Evolutionary conservation across 345 rosid species (phyloP).

Genomic region (Gossypium rotundifolium): DNA sequence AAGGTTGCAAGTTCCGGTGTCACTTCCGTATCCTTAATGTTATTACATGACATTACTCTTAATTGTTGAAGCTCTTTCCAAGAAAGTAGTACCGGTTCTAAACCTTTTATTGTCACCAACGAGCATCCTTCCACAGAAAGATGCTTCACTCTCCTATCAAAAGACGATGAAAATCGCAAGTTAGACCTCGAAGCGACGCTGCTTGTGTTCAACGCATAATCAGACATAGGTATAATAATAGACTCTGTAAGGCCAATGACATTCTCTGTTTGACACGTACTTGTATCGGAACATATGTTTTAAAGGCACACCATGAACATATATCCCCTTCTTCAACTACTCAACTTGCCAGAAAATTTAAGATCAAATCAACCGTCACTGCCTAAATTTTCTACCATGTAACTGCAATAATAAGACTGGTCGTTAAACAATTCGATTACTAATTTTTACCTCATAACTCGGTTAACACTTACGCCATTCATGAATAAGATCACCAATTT

Average conservation of each 20-base stretch:
- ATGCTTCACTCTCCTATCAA: conserved; percentile 42
- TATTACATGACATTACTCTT: conserved; percentile 43
- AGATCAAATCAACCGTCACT: background rate
- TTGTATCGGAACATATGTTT: background rate
- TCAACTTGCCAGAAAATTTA: background rate
- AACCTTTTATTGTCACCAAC: conserved; percentile 43
- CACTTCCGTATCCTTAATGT: conserved; percentile 44
- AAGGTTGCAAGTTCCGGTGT: conserved; percentile 44
- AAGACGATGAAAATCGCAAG: background rate
- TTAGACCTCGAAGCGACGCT: background rate
- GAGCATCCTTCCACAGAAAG: conserved; percentile 57
- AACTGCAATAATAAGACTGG: background rate
- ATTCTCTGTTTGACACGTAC: background rate
- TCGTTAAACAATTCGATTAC: background rate
- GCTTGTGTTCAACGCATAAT: background rate
- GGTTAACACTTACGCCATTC: background rate
- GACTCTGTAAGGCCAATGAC: background rate
- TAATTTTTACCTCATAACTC: background rate
- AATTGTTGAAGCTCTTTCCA: conserved; percentile 47
- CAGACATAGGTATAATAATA: background rate
- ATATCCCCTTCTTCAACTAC: background rate
- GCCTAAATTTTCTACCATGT: background rate
- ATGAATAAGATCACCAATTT: background rate
- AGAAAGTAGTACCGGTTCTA: conserved; percentile 40
- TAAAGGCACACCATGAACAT: background rate